Evolutionary conservation across 345 rosid genomes (phyloP), one percentile per base, ranked within the genome.

Genomic region (Rhodamnia rubescens): DNA sequence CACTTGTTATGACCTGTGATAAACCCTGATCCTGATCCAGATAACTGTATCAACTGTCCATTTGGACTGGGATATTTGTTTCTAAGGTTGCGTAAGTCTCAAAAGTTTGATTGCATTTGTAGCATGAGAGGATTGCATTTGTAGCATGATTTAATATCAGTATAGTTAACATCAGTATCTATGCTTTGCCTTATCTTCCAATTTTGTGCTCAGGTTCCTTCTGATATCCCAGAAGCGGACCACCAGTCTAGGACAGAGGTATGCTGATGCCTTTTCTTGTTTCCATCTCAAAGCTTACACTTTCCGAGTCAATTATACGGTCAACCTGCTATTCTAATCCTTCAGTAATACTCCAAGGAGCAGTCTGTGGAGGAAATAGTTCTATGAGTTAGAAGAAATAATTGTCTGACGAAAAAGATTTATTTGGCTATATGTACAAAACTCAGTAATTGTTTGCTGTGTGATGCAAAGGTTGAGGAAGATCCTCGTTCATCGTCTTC

Each of bases 401-500:
- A 69, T 69, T 18, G 24, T 36, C 8, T 0, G 12, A 69, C 24
- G 20, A 69, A 69, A n/a, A 16, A 69, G 47, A 69, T 69, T 32
- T 69, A 69, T 69, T 32, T 8, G 47, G 44, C 18, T 32, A 3
- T 69, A 32, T 32, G 21, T 69, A 69, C 44, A 69, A 69, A 69
- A 18, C 78, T 69, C 36, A 61, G 78, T 18, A 69, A 8, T 69
- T 53, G 49, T 61, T 29, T 50, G 55, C 52, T 56, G 61, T 80
- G 84, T 86, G 81, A 59, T 59, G 64, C 51, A 47, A 83, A 81
- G 32, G 75, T 36, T 75, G 84, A 80, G 32, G 84, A 54, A 14
- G 86, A 78, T 29, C 81, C 86, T 44, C 80, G 24, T 12, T 55
- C 90, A n/a, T 91, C 91, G 5, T 91, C 91, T 9, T 91, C 93